phyloP scores from a whole-genome alignment of 805 yeast species.

The Candida maris region DNA sequence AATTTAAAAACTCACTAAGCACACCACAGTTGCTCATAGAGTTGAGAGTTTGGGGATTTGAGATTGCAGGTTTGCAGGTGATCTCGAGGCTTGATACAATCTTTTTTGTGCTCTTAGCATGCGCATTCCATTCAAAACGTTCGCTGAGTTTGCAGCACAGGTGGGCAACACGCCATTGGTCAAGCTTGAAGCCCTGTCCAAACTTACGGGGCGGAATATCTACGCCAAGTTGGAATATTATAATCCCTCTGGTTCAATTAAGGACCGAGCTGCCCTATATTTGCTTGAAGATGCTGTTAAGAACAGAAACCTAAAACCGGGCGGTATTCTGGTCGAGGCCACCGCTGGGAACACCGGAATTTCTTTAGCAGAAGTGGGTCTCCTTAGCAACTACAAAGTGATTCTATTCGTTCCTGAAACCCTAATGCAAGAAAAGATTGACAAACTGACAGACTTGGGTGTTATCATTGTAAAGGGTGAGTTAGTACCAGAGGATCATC shows the following conservation, averaged over 20 bases:
- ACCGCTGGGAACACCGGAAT: conserved; percentile 97
- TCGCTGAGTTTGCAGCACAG: conserved; percentile 66
- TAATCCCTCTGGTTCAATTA: conserved; percentile 91
- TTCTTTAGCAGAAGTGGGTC: conserved; percentile 79
- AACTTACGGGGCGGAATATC: conserved; percentile 57
- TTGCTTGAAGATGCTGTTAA: conserved; percentile 73
- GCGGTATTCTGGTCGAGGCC: conserved; percentile 89
- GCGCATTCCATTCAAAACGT: too few species aligned
- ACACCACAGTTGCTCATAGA: too few species aligned
- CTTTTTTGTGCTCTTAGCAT: too few species aligned
- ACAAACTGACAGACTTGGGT: conserved; percentile 70
- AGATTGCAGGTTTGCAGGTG: too few species aligned
- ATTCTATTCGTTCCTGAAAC: conserved; percentile 91
- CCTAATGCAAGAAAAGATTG: conserved; percentile 76
- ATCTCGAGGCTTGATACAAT: too few species aligned
- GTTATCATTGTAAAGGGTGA: conserved; percentile 91
- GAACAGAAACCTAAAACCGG: conserved; percentile 56
- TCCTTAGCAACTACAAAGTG: conserved; percentile 80
- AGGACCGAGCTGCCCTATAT: conserved; percentile 84
- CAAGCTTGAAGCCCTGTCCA: conserved; percentile 48
- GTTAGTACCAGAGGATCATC: conserved; percentile 78
- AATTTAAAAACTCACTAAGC: too few species aligned
- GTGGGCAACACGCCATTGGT: conserved; percentile 83
- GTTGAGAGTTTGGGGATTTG: too few species aligned
- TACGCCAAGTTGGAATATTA: conserved; percentile 59